Base-by-base conservation (phyloP, 2,329 filamentous ascomycete species). In the Ophiostoma perfectum region DNA sequence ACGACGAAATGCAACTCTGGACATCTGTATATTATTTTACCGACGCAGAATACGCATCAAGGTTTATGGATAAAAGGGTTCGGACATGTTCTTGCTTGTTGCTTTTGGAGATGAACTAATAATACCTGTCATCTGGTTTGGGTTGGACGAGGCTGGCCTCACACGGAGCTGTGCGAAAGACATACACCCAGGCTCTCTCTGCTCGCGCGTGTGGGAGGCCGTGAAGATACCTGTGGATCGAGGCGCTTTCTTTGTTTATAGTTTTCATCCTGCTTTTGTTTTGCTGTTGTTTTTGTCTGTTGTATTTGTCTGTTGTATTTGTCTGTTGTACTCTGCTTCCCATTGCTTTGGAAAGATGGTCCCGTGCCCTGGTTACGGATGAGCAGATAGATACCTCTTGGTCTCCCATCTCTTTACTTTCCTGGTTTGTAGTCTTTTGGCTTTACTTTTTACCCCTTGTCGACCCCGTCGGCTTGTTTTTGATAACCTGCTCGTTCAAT, bases 151-250 rank as follows among this genome's bases (percentile, higher is more conserved):
- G 55, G 55, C 55, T 60, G 55, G 58, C 58, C 58, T 42, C 58
- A 8, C 12, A 18, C 58, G 38, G 38, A 62, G 58, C 58, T 62
- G 55, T 58, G 58, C 55, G 55, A 60, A 60, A 60, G 55, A 60
- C 55, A 60, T 60, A 52, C 58, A 3, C 55, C 66, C 44, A 5
- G n/a, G 38, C 14, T 44, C 14, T n/a, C 14, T 65, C 41, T 65
- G 11, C 18, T 60, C 55, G 55, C 8, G 12, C 14, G 63, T 63
- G 60, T 42, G 60, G 55, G 60, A 63, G 60, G 39, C 39, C 39
- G 2, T 42, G 60, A 63, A 41, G 39, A 63, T 41, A 63, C 16
- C 60, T 42, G 60, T 12, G 60, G 39, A 12, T 63, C 8, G 60
- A 63, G 60, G 38, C 60, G 60, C 55, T 60, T 39, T 64, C 52